Evolutionary conservation across 768 basidiomycete genomes (phyloP), one percentile per base, ranked within the genome.

Genomic region (Trametes sanguinea): DNA sequence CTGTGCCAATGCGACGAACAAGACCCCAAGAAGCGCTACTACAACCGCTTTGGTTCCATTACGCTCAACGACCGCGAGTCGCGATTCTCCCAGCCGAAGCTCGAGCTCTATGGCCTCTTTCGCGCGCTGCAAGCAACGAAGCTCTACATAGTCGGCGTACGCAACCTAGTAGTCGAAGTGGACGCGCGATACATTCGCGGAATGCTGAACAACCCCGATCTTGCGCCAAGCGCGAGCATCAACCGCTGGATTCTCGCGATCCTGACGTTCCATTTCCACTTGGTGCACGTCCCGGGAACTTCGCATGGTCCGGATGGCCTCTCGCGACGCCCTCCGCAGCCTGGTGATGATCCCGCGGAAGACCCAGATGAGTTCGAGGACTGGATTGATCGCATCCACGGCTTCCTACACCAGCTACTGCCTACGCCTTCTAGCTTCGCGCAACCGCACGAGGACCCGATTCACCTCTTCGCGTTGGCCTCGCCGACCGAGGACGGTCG

Each of bases 161-260:
- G 52, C 3, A 46, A 37, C 10, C 35, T 37, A 5, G 35, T 37
- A 10, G 35, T 37, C 35, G 35, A 37, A 37, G 35, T 37, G 4
- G 45, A 46, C 45, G 45, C 45, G 71, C 71, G 22, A 62, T 74
- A 74, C 0, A 80, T 79, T 77, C 48, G 78, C 0, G 74, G 74
- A 37, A 46, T 46, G 45, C 45, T 46, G n/a, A 46, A 46, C 45
- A 75, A 77, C 35, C 77, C 76, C 0, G 76, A 78, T 29, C 61
- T 76, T 0, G 71, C 75, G 3, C 78, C 78, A 0, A 77, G 71
- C 40, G 71, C 75, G 2, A 62, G 73, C 0, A 72, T 79, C 2
- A 81, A 81, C 45, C 51, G 75, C 7, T 81, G 80, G 80, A 76
- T 80, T 30, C 70, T 71, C 0, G 73, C 61, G 0, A 78, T 81